Evolutionary conservation across 1,284 basidiomycete species (phyloP), one percentile per base, ranked within the genome.

Genomic region (Cutaneotrichosporon dermatis): DNA sequence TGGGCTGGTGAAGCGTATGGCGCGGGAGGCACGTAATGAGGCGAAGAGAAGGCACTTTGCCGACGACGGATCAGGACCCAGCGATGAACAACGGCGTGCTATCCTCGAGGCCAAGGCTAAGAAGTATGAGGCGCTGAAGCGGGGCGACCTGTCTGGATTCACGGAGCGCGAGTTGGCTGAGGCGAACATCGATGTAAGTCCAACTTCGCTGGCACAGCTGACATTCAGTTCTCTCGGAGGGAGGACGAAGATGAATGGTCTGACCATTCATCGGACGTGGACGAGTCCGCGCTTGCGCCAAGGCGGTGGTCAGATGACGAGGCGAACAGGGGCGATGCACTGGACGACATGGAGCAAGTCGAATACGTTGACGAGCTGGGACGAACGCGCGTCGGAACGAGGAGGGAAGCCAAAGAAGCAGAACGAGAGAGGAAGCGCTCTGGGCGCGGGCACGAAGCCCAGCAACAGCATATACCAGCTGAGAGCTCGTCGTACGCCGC

Each of bases 101-200:
- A 77, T 76, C 48, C 63, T 96, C 53, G 86, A 90, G 73, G 82
- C 86, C 50, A 96, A 96, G 74, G 86, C 90, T 5, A 83, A 83
- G 71, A 85, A 88, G 59, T 96, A 96, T 69, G 87, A 91, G 5
- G 86, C 90, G 69, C 75, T 95, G 39, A 79, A 82, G 67, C 86
- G 85, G 63, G 94, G 94, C 6, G 88, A 90, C 76, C 85, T 84
- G 7, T 90, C 86, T 0, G 90, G 90, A 0, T 69, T 95, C 69
- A 86, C 74, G 35, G 88, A 93, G 55, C 85, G 84, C 62, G 88
- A 95, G 70, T 86, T 86, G 60, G 86, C 86, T 48, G 81, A 83
- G 16, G 78, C 90, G 9, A 79, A 92, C 54, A 89, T 98, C 5
- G 92, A 98, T 76, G 93, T 92, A 76, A 74, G 88, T 36, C 8